Evolutionary conservation across 164 flowering plant species (phyloP).

Genomic region (Cinnamomum micranthum): DNA sequence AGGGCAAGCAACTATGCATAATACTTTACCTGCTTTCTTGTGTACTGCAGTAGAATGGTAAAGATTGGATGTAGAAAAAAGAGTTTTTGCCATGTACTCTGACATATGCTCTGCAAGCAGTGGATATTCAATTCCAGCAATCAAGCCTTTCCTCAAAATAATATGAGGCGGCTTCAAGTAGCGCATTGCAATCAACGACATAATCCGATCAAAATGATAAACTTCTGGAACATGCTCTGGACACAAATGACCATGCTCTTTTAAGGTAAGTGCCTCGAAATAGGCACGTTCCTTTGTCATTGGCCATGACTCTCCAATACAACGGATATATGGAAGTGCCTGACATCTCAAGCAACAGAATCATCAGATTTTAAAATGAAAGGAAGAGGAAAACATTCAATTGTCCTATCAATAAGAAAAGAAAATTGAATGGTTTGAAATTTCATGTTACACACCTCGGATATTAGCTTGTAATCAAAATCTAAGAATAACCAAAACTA

Average conservation of each 20-base stretch:
- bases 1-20: background rate
- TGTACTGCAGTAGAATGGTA: constrained; percentile 74
- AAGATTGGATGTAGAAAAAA: constrained; percentile 76
- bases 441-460: background rate
- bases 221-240: constrained; percentile 92
- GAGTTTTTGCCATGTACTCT: constrained; percentile 77
- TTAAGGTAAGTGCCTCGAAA: constrained; percentile 68
- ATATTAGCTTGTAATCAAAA: background rate
- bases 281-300: constrained; percentile 96
- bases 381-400: background rate
- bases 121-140: constrained; percentile 85
- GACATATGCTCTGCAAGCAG: constrained; percentile 86
- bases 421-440: background rate
- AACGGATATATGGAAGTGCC: constrained; percentile 91
- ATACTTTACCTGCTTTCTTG: constrained; percentile 57
- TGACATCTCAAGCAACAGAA: constrained; percentile 18
- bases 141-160: constrained; percentile 82
- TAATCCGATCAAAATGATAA: constrained; percentile 80
- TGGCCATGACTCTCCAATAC: constrained; percentile 96
- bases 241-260: constrained; percentile 62
- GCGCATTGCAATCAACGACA: constrained; percentile 92
- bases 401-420: background rate
- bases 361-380: background rate
- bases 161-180: constrained; percentile 97
- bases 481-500: background rate